These are phyloP conservation scores for Leptographium lundbergii DNA, from an alignment of 2,329 filamentous ascomycete genomes.

Conservation along the genomic window DNA sequence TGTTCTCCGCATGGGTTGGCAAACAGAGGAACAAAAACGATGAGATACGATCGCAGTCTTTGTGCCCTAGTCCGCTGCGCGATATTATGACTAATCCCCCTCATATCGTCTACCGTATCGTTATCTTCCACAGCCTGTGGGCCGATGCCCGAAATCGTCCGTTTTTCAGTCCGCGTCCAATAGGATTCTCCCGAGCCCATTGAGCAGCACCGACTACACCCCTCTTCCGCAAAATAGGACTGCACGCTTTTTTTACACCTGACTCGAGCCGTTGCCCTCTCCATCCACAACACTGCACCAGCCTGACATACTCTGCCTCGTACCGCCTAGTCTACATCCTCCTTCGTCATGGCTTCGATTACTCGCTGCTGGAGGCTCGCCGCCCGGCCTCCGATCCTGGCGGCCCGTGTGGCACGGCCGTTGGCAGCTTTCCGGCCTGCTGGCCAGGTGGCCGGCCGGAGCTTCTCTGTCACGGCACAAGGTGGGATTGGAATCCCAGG, in stretches of 20 bases:
- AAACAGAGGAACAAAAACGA: neutral
- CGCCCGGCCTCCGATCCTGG: slow-evolving; percentile 32
- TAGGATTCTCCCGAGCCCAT: neutral
- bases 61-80: neutral
- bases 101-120: neutral
- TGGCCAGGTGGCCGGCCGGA: slow-evolving; percentile 26
- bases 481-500: slow-evolving; percentile 18
- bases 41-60: neutral
- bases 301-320: neutral
- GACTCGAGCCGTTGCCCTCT: neutral
- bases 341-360: slow-evolving; percentile 45
- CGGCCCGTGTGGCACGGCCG: slow-evolving; percentile 23
- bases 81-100: neutral
- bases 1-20: neutral
- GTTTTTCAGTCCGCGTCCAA: slow-evolving; percentile 3
- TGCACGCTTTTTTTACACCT: neutral
- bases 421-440: slow-evolving; percentile 20
- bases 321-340: neutral
- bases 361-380: slow-evolving; percentile 37
- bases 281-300: neutral
- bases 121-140: neutral
- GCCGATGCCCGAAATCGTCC: slow-evolving; percentile 7
- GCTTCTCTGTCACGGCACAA: slow-evolving; percentile 33
- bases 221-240: neutral
- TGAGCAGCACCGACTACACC: neutral